Percentiles rank a stretch among this genome's conserved stretches.
phyloP scores from a whole-genome alignment of 2,329 filamentous ascomycete species.

The Trichoderma gracile region DNA sequence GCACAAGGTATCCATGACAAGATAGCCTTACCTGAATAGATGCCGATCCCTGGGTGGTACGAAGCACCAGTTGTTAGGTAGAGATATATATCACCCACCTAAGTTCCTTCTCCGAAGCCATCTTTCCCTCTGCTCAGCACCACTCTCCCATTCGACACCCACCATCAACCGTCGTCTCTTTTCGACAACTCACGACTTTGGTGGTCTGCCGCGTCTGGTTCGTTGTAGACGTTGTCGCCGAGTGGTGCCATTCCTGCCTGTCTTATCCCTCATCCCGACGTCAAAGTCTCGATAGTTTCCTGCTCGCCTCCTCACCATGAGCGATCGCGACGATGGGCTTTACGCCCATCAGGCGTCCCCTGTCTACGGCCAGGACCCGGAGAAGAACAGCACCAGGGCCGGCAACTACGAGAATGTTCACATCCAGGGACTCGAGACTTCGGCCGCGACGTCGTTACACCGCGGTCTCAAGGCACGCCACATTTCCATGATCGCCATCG shows the following conservation, averaged over 20 bases:
- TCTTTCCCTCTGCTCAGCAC: not conserved
- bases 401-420: constrained; percentile 34
- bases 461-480: constrained; percentile 57
- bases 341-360: not conserved
- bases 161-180: not conserved
- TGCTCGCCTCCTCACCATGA: constrained; percentile 8
- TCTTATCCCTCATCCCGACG: not conserved
- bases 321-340: constrained; percentile 22
- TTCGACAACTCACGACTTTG: not conserved
- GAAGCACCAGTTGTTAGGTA: not conserved
- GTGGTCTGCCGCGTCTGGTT: not conserved
- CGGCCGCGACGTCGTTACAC: constrained; percentile 50
- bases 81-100: constrained; percentile 1
- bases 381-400: constrained; percentile 28
- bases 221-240: not conserved
- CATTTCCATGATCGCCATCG: constrained; percentile 67
- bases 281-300: not conserved
- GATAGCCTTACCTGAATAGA: not conserved
- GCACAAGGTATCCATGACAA: not conserved
- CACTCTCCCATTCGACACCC: not conserved
- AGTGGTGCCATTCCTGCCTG: not conserved
- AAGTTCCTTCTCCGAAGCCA: not conserved
- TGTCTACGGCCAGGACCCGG: constrained; percentile 25
- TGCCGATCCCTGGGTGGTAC: not conserved
- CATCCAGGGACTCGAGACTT: constrained; percentile 53